phyloP scores from a whole-genome alignment of 345 rosid species.

The Eucalyptus cloeziana region DNA sequence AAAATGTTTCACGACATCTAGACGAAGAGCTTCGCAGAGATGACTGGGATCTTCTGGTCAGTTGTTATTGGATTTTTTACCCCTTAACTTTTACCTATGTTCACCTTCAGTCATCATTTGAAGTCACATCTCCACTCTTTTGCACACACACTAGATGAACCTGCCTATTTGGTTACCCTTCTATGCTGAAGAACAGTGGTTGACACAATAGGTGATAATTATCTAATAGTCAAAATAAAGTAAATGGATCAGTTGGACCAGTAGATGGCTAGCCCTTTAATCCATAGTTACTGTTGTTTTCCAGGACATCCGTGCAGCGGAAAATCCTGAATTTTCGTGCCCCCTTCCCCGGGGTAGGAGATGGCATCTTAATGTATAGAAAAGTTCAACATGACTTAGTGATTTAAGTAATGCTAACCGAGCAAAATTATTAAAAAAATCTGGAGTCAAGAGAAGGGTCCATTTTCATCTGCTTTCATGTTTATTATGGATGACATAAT shows the following conservation, averaged over 20 bases:
- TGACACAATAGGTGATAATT: background rate
- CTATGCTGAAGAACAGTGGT: background rate
- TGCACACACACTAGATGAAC: background rate
- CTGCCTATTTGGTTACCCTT: background rate
- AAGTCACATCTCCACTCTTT: background rate
- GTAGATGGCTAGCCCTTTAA: background rate
- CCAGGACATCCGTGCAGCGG: too few relatives aligned
- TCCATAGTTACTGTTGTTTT: background rate
- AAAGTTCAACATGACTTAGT: background rate
- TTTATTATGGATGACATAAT: background rate
- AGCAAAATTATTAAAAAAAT: background rate
- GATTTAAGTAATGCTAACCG: background rate
- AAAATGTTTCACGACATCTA: constrained; percentile 77
- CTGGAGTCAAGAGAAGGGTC: background rate
- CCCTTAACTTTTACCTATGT: background rate
- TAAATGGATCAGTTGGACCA: background rate
- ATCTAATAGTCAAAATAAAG: background rate
- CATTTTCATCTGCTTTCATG: background rate
- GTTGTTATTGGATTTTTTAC: background rate
- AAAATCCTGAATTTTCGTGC: too few relatives aligned
- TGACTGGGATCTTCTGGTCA: constrained; percentile 87
- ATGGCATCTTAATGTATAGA: background rate
- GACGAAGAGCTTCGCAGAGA: constrained; percentile 39
- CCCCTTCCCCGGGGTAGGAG: background rate
- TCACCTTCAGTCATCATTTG: background rate